Conservation (phyloP, 305 asterid genomes). For the Petunia hybrid region DNA sequence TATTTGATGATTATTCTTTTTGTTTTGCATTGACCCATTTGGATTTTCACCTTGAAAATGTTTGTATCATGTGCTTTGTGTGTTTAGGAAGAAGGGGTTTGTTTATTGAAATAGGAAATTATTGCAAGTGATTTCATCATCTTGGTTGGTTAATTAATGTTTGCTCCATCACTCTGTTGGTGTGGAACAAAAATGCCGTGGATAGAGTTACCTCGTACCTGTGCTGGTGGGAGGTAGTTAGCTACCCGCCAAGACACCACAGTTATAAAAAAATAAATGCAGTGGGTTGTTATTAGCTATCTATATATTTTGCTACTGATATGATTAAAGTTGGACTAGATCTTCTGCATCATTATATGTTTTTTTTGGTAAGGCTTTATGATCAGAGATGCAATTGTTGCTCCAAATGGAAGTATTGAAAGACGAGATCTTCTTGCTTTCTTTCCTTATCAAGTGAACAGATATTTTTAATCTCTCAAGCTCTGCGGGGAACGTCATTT, state of each 20-base stretch:
- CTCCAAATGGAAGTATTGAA: neutral
- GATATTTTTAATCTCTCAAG: neutral
- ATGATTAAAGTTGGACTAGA: neutral
- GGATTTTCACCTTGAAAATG: neutral
- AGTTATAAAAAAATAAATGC: too few species aligned
- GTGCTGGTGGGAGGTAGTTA: too few species aligned
- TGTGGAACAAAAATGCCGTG: neutral
- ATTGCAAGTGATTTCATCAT: neutral
- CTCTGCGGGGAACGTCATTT: neutral
- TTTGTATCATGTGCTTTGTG: neutral
- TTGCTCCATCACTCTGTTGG: neutral
- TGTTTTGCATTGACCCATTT: neutral
- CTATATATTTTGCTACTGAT: neutral
- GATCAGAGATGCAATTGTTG: neutral
- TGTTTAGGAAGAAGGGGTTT: neutral
- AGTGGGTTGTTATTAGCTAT: neutral
- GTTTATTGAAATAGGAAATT: slow-evolving; percentile 5
- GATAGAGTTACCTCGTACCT: too few species aligned
- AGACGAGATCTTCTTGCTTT: neutral
- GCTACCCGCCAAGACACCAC: too few species aligned
- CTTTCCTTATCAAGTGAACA: neutral
- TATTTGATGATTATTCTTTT: neutral
- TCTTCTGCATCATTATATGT: neutral
- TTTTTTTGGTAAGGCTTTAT: too few species aligned
- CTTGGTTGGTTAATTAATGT: neutral